Evolutionary conservation across 306 rosid genomes (phyloP).

Genomic region (Fagus crenata): DNA sequence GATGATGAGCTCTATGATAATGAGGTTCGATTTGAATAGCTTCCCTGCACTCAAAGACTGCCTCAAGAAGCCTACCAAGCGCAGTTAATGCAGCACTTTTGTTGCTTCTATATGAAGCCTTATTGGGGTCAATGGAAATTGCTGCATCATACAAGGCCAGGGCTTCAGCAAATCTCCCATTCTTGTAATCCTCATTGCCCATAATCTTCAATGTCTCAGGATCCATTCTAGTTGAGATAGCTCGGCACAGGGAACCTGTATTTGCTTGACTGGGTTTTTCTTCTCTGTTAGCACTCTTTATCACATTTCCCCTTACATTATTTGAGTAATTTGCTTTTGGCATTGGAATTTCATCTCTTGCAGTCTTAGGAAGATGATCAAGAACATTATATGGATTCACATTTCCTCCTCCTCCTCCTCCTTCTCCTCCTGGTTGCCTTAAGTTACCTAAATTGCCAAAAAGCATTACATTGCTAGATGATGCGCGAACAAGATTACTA

Average conservation of each 20-base stretch:
- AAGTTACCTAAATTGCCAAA: constrained; percentile 72
- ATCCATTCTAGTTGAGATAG: constrained; percentile 83
- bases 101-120: constrained; percentile 87
- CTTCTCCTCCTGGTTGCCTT: constrained; percentile 43
- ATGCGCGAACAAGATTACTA: constrained; percentile 64
- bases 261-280: constrained; percentile 23
- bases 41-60: constrained; percentile 86
- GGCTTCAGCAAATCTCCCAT: constrained; percentile 81
- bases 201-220: constrained; percentile 79
- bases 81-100: constrained; percentile 84
- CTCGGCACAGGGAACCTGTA: constrained; percentile 55
- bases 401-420: constrained; percentile 19
- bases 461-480: constrained; percentile 83
- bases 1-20: constrained; percentile 85
- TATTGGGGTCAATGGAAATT: constrained; percentile 68
- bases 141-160: constrained; percentile 86
- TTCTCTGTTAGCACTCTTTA: constrained; percentile 10
- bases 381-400: constrained; percentile 27
- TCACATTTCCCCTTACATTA: constrained; percentile 21
- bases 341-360: constrained; percentile 29
- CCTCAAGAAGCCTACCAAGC: constrained; percentile 78
- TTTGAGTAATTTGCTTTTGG: constrained; percentile 28
- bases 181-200: constrained; percentile 95
- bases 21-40: constrained; percentile 81
- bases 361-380: constrained; percentile 42